Evolutionary conservation across 768 basidiomycete species (phyloP), one percentile per base, ranked within the genome.

Genomic region (Boletus pseudo-olivaceus): DNA sequence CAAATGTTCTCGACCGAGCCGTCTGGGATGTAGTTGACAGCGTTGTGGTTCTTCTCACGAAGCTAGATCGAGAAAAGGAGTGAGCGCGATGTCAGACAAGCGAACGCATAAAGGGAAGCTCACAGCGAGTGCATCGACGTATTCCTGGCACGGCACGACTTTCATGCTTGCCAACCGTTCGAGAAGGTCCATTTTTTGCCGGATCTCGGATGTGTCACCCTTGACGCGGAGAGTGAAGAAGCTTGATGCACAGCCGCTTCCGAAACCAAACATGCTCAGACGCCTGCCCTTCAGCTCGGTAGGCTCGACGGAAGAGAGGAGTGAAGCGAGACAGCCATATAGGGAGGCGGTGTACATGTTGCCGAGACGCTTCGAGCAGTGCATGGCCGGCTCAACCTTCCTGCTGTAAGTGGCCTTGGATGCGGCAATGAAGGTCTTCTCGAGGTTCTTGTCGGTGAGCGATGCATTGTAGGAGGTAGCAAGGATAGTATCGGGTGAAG

Each of bases 281-380:
- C 94, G 86, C 80, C 94, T 97, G 74, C 83, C 87, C 64, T 77
- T 72, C 50, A 95, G 77, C 60, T 83, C 78, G 7, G 80, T 71
- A 9, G 90, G 85, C 62, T 85, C 83, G 37, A 91, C 82, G 26
- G 79, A 78, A 42, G 89, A 82, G 40, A 99, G 67, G 29, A 98
- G 77, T 8, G 90, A 93, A 37, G 95, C 90, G 55, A 99, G 84
- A 61, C 93, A 94, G 42, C 93, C 94, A 69, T 95, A 98, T 11
- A 99, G 79, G 15, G 93, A 95, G 14, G 88, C 97, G 12, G 97
- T 96, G 81, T 99, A 98, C 88, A 94, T 96, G 84, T 99, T 98
- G 14, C 97, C 97, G 60, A 96, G 83, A 42, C 94, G 86, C 67
- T 84, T 83, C 27, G 94, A 93, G 76, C 87, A 89, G 52, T 85